phyloP scores from a whole-genome alignment of 805 yeast genomes.

The Candida gorgasii region DNA sequence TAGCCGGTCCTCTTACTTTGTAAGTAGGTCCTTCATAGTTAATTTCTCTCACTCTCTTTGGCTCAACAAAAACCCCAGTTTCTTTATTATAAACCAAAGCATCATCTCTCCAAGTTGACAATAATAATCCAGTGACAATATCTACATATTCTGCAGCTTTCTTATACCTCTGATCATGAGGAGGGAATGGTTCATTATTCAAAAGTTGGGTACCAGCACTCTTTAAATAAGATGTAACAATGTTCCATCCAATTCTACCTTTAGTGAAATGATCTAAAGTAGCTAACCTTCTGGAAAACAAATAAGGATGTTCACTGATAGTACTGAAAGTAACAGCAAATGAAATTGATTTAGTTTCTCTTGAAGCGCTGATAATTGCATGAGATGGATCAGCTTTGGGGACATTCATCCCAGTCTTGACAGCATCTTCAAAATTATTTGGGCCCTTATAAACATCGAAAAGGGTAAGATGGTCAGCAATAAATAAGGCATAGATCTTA shows the following conservation, averaged over 20 bases:
- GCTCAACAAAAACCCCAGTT: conserved; percentile 37
- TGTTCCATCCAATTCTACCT: conserved; percentile 50
- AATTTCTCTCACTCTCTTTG: conserved; percentile 40
- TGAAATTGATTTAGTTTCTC: conserved; percentile 40
- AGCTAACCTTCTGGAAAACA: conserved; percentile 44
- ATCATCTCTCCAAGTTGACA: conserved; percentile 48
- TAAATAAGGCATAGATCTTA: conserved; percentile 39
- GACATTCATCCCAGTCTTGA: conserved; percentile 32
- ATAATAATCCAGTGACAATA: conserved; percentile 39
- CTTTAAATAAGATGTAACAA: conserved; percentile 44
- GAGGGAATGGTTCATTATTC: conserved; percentile 37
- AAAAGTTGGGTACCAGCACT: conserved; percentile 41
- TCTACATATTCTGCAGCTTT: conserved; percentile 44
- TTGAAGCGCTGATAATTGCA: conserved; percentile 43
- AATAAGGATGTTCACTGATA: conserved; percentile 44
- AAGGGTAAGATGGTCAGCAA: conserved; percentile 43
- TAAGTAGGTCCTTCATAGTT: conserved; percentile 42
- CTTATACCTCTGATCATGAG: conserved; percentile 42
- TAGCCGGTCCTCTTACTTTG: conserved; percentile 46
- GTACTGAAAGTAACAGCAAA: conserved; percentile 47
- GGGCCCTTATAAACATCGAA: conserved; percentile 43
- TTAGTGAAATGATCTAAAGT: conserved; percentile 44
- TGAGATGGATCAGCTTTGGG: conserved; percentile 42
- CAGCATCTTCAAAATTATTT: conserved; percentile 34
- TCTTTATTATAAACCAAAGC: conserved; percentile 30